Conservation (phyloP, 1,284 basidiomycete genomes). For the Farysia itapuensis region DNA sequence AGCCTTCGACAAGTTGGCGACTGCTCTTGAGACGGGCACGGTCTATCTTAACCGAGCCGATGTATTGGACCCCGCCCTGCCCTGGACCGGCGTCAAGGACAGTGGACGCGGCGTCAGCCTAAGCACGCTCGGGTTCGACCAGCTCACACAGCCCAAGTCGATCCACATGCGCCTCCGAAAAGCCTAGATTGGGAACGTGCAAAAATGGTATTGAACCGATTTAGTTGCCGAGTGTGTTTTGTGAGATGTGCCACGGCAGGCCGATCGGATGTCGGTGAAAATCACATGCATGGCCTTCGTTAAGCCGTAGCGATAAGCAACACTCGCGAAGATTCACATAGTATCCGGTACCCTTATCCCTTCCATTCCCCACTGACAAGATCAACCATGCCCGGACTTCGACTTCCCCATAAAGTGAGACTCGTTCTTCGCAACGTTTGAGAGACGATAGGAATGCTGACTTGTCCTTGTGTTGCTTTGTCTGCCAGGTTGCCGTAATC, state of each 20-base stretch:
- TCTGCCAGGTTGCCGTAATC: slow-evolving; percentile 69
- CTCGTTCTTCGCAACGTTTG: too few species aligned
- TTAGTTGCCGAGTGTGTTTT: too few species aligned
- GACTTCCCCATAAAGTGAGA: slow-evolving; percentile 33
- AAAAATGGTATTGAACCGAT: too few species aligned
- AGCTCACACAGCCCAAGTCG: slow-evolving; percentile 37
- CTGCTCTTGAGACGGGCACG: slow-evolving; percentile 81
- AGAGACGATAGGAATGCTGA: too few species aligned
- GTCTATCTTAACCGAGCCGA: slow-evolving; percentile 78
- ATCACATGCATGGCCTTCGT: too few species aligned
- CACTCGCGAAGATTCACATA: too few species aligned
- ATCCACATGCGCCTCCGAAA: slow-evolving; percentile 45
- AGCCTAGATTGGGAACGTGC: slow-evolving; percentile 6
- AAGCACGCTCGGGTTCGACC: slow-evolving; percentile 72
- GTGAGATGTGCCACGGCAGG: too few species aligned
- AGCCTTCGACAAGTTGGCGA: slow-evolving; percentile 72
- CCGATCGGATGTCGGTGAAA: too few species aligned
- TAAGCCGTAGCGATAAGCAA: too few species aligned
- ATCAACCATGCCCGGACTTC: slow-evolving; percentile 38
- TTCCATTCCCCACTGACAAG: too few species aligned
- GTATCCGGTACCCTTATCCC: too few species aligned
- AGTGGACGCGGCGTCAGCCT: slow-evolving; percentile 86
- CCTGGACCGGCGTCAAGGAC: slow-evolving; percentile 92
- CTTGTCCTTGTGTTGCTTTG: not conserved
- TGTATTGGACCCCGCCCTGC: slow-evolving; percentile 82